phyloP scores from a whole-genome alignment of 2,329 filamentous ascomycete species.

The Aspergillus ibericus region DNA sequence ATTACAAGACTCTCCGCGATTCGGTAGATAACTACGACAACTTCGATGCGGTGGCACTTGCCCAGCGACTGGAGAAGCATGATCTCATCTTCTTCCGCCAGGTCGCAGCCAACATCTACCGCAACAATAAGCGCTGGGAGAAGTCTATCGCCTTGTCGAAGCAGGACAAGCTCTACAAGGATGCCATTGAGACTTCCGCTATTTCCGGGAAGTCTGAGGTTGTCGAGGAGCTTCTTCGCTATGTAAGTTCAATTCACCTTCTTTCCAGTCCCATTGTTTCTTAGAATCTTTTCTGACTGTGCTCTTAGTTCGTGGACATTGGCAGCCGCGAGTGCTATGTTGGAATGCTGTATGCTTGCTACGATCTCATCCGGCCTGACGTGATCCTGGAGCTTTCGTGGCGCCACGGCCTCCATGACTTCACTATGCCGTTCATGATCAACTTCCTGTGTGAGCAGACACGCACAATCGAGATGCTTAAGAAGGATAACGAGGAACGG shows the following conservation, averaged over 20 bases:
- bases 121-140: constrained; percentile 99
- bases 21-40: constrained; percentile 99
- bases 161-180: constrained; percentile 99
- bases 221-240: constrained; percentile 92
- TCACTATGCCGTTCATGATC: constrained; percentile 99
- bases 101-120: constrained; percentile 96
- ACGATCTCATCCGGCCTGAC: constrained; percentile 92
- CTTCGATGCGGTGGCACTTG: constrained; percentile 92
- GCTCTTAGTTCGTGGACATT: constrained; percentile 87
- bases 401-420: constrained; percentile 91
- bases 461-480: constrained; percentile 76
- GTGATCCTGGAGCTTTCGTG: constrained; percentile 94
- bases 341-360: constrained; percentile 99
- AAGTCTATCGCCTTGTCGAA: constrained; percentile 97
- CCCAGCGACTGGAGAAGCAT: constrained; percentile 90
- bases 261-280: background rate
- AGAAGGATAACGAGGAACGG: constrained; percentile 94
- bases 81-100: constrained; percentile 99
- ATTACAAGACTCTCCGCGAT: constrained; percentile 97
- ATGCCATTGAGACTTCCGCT: constrained; percentile 95
- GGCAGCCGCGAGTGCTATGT: constrained; percentile 99
- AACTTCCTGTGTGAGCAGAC: constrained; percentile 93
- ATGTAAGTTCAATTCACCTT: constrained; percentile 66
- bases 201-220: constrained; percentile 88
- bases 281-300: constrained; percentile 33